Evolutionary conservation across 768 basidiomycete genomes (phyloP).

Genomic region (Suillus clintonianus): DNA sequence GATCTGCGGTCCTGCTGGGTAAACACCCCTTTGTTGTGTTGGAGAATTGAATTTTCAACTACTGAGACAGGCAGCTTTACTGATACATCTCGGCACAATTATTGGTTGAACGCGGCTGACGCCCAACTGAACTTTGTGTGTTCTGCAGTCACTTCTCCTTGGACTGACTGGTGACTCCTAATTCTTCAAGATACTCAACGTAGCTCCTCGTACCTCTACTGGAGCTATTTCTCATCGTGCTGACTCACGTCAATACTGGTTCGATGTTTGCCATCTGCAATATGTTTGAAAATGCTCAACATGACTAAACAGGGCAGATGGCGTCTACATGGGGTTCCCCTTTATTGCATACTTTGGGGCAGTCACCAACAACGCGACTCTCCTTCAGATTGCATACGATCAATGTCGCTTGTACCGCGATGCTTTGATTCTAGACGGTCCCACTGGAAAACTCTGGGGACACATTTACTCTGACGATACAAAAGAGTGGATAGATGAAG

Average conservation of each 20-base stretch:
- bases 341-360: slow-evolving; percentile 46
- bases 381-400: slow-evolving; percentile 41
- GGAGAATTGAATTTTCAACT: background rate
- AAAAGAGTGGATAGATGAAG: slow-evolving; percentile 15
- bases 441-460: slow-evolving; percentile 37
- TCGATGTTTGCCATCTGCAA: background rate
- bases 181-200: slow-evolving; percentile 19
- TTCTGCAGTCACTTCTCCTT: background rate
- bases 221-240: slow-evolving; percentile 45
- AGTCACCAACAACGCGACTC: slow-evolving; percentile 33
- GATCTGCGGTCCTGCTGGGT: slow-evolving; percentile 26
- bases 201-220: slow-evolving; percentile 30
- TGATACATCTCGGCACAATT: slow-evolving; percentile 14
- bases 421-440: slow-evolving; percentile 28
- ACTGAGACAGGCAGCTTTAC: slow-evolving; percentile 10
- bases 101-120: slow-evolving; percentile 23
- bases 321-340: slow-evolving; percentile 45
- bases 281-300: background rate
- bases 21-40: background rate
- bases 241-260: slow-evolving; percentile 35
- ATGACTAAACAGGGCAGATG: slow-evolving; percentile 32
- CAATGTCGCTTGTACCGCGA: slow-evolving; percentile 44
- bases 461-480: slow-evolving; percentile 30
- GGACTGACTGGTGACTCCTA: background rate
- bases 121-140: slow-evolving; percentile 23